Evolutionary conservation across 176 grass and related monocot species (phyloP), one percentile per base, ranked within the genome.

Genomic region (Carex cristatella): DNA sequence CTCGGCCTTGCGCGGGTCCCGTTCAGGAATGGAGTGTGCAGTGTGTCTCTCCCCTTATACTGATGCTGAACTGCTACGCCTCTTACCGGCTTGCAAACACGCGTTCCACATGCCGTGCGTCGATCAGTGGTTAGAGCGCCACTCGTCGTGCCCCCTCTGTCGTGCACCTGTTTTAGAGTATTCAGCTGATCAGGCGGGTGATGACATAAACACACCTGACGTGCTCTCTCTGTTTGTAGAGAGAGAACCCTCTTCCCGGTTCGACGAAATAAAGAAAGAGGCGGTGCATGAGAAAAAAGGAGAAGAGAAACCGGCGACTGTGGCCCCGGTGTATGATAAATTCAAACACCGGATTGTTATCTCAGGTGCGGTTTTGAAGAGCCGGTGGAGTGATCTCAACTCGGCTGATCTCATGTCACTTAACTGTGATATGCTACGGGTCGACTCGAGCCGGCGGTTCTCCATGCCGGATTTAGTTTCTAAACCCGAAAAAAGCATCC

Each of bases 371-470:
- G 87, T 95, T 75, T 92, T 95, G 78, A 93, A 91, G 69, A 94
- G 90, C 87, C 90, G 97, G 13, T 99, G 97, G 97, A 99, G 97
- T 83, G 97, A 93, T 79, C 86, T 99, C 83, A 95, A 90, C 90
- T 94, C 91, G 23, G 87, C 91, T 4, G 97, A 89, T 83, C 88
- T 95, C 72, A 44, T 92, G 60, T 89, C 87, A 58, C 84, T 99
- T 13, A 91, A 92, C 83, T 82, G 79, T 7, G 87, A 99, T 81
- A 87, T 99, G 87, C 84, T 99, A 18, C 68, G 87, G 18, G 68
- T 88, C 59, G 46, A 79, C 58, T 91, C 94, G 0, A 89, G 85
- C 92, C 80, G 77, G 27, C 79, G 85, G 58, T 90, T 90, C 63
- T 28, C 77, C 1, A 18, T 3, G 27, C 44, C 56, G 2, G 75